These are phyloP conservation scores for Heritiera fomes DNA, from an alignment of 345 rosid species.

Conservation along the genomic window DNA sequence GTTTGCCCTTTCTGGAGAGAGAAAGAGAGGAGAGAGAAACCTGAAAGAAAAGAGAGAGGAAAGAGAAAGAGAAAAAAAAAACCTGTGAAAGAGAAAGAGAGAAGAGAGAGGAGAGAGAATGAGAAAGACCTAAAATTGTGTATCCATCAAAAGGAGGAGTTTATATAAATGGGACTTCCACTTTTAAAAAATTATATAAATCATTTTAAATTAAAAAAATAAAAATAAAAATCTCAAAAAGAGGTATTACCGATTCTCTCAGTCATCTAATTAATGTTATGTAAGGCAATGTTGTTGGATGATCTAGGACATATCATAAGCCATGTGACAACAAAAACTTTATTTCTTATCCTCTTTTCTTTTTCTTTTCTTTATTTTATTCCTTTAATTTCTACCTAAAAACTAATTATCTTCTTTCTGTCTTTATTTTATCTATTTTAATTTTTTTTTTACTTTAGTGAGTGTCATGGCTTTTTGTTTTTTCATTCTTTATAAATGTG, in stretches of 20 bases:
- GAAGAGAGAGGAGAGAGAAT: constrained; percentile 28
- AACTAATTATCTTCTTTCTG: background rate
- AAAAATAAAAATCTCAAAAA: too few relatives aligned
- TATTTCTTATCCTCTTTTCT: constrained; percentile 21
- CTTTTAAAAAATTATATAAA: too few relatives aligned
- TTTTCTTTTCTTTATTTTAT: background rate
- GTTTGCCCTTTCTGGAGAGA: constrained; percentile 83
- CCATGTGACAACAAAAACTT: too few relatives aligned
- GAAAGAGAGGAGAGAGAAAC: constrained; percentile 52
- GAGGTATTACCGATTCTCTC: too few relatives aligned
- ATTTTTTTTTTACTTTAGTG: background rate
- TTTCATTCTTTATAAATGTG: background rate
- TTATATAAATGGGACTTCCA: background rate
- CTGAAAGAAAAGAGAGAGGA: constrained; percentile 38
- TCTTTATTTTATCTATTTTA: background rate
- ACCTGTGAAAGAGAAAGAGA: constrained; percentile 39
- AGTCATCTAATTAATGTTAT: too few relatives aligned
- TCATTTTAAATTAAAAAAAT: too few relatives aligned
- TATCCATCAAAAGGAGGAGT: constrained; percentile 19
- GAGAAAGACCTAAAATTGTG: constrained; percentile 46
- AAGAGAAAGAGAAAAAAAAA: constrained; percentile 36
- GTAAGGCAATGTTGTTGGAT: too few relatives aligned
- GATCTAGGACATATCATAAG: too few relatives aligned
- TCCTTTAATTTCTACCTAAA: background rate
- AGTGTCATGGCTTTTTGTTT: background rate